phyloP scores from a whole-genome alignment of 2,329 filamentous ascomycete species.

The Colletotrichum graminicola region DNA sequence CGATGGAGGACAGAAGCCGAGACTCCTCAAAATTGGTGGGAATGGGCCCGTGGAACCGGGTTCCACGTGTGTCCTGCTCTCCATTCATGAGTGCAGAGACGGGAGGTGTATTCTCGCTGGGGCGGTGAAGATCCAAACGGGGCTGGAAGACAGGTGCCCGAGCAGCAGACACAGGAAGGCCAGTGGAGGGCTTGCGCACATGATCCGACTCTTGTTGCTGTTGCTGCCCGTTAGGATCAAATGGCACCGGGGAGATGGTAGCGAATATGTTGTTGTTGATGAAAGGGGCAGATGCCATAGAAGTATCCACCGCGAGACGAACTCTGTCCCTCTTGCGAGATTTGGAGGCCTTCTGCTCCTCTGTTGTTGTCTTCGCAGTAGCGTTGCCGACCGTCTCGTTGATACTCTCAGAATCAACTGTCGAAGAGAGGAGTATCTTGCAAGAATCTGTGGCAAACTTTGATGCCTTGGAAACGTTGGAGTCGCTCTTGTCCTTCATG shows the following conservation, averaged over 20 bases:
- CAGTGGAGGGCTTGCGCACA: conserved; percentile 48
- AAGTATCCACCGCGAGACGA: conserved; percentile 34
- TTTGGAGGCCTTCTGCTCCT: conserved; percentile 11
- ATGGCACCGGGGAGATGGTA: conserved; percentile 2
- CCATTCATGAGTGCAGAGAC: conserved; percentile 44
- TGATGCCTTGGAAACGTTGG: conserved; percentile 33
- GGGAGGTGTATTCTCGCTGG: conserved; percentile 45
- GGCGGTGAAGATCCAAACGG: conserved; percentile 44
- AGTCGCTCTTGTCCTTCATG: conserved; percentile 49
- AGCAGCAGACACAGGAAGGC: conserved; percentile 60
- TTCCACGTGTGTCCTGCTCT: not conserved
- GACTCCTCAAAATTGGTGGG: conserved; percentile 29
- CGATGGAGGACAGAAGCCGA: conserved; percentile 23
- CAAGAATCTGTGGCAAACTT: conserved; percentile 30
- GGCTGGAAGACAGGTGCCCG: conserved; percentile 64
- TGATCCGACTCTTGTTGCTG: not conserved
- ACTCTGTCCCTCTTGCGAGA: conserved; percentile 28
- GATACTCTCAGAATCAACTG: not conserved
- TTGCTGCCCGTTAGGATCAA: not conserved
- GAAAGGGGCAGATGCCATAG: conserved; percentile 24
- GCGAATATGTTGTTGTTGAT: conserved; percentile 14
- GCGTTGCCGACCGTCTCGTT: not conserved
- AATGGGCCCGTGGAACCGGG: conserved; percentile 23
- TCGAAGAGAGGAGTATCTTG: conserved; percentile 20
- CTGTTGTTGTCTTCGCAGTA: not conserved